These are phyloP conservation scores for Sicyos edulis DNA, from an alignment of 306 rosid genomes.

Conservation along the genomic window DNA sequence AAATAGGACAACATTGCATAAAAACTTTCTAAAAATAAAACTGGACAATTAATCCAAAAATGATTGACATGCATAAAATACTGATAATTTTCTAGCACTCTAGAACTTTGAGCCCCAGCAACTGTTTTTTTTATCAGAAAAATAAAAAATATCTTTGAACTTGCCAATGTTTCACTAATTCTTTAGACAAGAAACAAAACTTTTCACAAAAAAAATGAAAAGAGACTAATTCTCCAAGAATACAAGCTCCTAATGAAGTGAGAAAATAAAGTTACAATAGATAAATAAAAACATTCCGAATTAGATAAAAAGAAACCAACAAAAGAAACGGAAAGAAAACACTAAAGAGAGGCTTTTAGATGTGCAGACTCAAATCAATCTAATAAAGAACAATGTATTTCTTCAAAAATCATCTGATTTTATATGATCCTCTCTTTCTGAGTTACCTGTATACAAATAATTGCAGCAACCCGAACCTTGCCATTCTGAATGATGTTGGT, in stretches of 20 bases:
- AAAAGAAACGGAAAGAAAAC: too few relatives aligned
- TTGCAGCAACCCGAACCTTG: slow-evolving; percentile 79
- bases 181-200: too few relatives aligned
- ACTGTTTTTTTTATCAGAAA: background rate
- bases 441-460: slow-evolving; percentile 76
- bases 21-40: background rate
- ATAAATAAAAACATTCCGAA: too few relatives aligned
- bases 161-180: background rate
- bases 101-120: background rate
- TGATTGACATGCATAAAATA: background rate
- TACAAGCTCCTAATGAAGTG: too few relatives aligned
- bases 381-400: too few relatives aligned
- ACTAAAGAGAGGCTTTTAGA: too few relatives aligned
- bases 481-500: slow-evolving; percentile 40
- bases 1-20: slow-evolving; percentile 13
- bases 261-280: too few relatives aligned
- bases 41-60: background rate
- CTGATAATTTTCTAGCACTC: background rate
- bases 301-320: too few relatives aligned
- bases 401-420: too few relatives aligned
- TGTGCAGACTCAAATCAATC: too few relatives aligned
- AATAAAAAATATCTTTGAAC: background rate
- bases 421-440: background rate
- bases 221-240: too few relatives aligned
- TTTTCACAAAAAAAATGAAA: too few relatives aligned